phyloP scores from a whole-genome alignment of 352 stramenopile species.

The Phytophthora ramorum region DNA sequence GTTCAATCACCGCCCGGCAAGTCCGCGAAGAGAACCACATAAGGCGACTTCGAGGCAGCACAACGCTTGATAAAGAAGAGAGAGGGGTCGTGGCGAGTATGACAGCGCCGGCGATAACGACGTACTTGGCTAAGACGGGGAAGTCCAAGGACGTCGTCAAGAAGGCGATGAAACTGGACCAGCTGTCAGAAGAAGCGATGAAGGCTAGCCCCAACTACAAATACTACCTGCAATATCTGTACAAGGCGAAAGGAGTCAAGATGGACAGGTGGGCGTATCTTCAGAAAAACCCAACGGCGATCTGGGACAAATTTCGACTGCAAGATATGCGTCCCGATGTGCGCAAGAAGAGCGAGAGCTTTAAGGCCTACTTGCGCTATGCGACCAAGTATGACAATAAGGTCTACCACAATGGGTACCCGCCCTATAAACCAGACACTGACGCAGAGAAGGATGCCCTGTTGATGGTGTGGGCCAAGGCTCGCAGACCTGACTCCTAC shows the following conservation, averaged over 20 bases:
- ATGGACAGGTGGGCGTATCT: background rate
- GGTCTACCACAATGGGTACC: background rate
- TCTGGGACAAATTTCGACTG: background rate
- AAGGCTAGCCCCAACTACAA: background rate
- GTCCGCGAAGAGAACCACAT: background rate
- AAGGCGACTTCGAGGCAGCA: background rate
- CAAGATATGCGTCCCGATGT: background rate
- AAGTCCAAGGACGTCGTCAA: background rate
- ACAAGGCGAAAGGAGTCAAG: background rate
- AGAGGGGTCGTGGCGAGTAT: background rate
- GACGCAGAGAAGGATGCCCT: background rate
- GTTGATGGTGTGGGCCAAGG: background rate
- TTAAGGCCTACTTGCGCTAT: background rate
- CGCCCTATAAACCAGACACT: background rate
- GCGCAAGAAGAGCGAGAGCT: background rate
- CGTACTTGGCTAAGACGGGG: background rate
- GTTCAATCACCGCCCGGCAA: too few relatives aligned
- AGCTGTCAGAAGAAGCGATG: background rate
- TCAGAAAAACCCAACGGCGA: background rate
- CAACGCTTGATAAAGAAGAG: background rate
- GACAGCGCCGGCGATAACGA: background rate
- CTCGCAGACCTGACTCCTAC: background rate
- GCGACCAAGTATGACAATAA: too few relatives aligned
- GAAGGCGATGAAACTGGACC: conserved; percentile 1
- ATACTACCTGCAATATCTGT: background rate